Conservation (phyloP, 2,329 filamentous ascomycete species). For the Apiospora kogelbergensis region DNA sequence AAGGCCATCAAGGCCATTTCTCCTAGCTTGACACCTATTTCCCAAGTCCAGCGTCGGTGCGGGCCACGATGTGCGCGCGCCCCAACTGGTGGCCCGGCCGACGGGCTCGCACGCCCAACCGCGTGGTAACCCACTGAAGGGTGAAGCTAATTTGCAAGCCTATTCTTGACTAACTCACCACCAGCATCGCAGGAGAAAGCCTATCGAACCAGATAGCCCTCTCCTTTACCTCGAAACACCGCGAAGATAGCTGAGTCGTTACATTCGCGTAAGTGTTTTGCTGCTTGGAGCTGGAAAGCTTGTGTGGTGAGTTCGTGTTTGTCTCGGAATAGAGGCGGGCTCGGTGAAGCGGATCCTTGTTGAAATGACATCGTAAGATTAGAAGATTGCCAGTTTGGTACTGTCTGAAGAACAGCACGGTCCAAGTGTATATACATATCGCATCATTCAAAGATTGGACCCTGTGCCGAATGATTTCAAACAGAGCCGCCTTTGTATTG, state of each 20-base stretch:
- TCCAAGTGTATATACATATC: background rate
- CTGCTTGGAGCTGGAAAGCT: background rate
- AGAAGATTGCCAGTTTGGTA: background rate
- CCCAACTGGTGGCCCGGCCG: background rate
- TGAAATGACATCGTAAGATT: slow-evolving; percentile 1
- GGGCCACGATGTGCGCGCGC: background rate
- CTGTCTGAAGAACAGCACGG: background rate
- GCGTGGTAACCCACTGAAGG: background rate
- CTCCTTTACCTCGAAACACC: background rate
- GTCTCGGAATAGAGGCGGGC: background rate
- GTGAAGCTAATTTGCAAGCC: background rate
- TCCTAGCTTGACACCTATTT: background rate
- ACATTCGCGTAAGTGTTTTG: background rate
- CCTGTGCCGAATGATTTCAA: background rate
- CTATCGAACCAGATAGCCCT: background rate
- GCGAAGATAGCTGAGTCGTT: background rate
- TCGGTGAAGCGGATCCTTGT: background rate
- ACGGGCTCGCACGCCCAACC: background rate
- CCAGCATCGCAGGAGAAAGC: background rate
- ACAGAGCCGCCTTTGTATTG: background rate
- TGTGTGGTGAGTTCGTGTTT: background rate
- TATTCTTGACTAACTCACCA: background rate
- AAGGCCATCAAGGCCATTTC: background rate
- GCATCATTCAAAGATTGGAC: background rate
- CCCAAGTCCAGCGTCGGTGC: background rate